Evolutionary conservation across 257 asterid species (phyloP), one percentile per base, ranked within the genome.

Genomic region (Solanum chaucha): DNA sequence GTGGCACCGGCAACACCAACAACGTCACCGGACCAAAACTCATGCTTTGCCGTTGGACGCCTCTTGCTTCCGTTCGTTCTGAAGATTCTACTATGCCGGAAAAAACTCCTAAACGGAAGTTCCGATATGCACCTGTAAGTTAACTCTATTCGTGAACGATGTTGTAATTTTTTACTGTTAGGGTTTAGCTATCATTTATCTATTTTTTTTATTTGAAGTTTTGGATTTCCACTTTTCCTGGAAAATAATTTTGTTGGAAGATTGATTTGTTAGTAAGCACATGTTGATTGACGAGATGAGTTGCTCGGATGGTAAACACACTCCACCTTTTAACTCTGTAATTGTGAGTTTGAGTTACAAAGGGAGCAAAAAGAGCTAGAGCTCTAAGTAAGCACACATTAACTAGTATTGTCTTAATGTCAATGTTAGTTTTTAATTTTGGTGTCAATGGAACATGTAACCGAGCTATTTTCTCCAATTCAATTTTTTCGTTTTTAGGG

Each of bases 1-100:
- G 86, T 83, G 68, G 85, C 83, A 35, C 65, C 86, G 72, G 67
- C 85, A 88, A 80, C 85, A 87, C 36, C 8, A 88, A 86, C 91
- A 87, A 90, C 83, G 68, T 91, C 26, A 30, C 85, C 36, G 64
- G 82, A 12, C 92, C 95, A 48, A 88, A 91, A 34, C 90, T 95
- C 3, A 89, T 93, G 85, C 98, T 95, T 90, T 90, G 96, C 93
- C 94, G 98, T 89, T 95, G 98, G 98, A 93, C 94, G 64, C 97
- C 96, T 2, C 91, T 93, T 71, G 64, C 95, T 86, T 83, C 93
- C 74, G 40, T 89, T 88, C 55, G 55, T 87, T 17, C 92, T 86
- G 91, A 82, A 67, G 94, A 92, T 46, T 91, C 91, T 17, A 59
- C 28, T 15, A 71, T 65, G 64, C 89, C 89, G 73, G 34, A 61